A percentile compares a stretch with the other conserved stretches of the same genome.
phyloP scores from a whole-genome alignment of 208 protist species.

The Spongospora subterranea region DNA sequence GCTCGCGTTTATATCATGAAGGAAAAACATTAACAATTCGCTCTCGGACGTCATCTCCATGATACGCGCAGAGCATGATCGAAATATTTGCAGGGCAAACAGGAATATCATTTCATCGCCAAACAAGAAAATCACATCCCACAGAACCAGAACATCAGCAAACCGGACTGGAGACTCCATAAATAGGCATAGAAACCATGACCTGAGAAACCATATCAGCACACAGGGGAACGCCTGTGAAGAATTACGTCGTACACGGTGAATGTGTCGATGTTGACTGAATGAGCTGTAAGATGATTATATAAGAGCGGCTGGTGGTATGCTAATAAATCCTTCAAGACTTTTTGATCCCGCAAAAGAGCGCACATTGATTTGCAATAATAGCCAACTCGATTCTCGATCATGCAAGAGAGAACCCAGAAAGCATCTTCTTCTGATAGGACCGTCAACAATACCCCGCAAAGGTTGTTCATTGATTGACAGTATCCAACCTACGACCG shows the following conservation, averaged over 20 bases:
- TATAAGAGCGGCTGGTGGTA: not conserved
- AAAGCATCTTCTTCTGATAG: slow-evolving; percentile 33
- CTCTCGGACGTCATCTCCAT: not conserved
- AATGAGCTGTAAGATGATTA: slow-evolving; percentile 26
- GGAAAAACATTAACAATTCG: slow-evolving; percentile 50
- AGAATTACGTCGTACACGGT: not conserved
- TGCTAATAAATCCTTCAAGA: slow-evolving; percentile 19
- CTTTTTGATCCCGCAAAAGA: not conserved
- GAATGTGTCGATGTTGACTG: slow-evolving; percentile 49
- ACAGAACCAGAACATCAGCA: not conserved
- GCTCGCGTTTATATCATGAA: not conserved
- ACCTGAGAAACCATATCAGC: not conserved
- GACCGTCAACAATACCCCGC: slow-evolving; percentile 26
- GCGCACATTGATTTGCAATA: slow-evolving; percentile 58
- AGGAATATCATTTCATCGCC: slow-evolving; percentile 51
- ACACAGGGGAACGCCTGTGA: too few relatives aligned
- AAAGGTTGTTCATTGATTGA: slow-evolving; percentile 56
- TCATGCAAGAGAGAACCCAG: slow-evolving; percentile 60
- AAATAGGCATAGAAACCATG: slow-evolving; percentile 50
- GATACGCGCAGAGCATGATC: not conserved
- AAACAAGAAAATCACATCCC: slow-evolving; percentile 16
- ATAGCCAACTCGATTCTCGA: slow-evolving; percentile 51
- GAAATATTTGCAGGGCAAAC: slow-evolving; percentile 19
- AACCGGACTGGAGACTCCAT: slow-evolving; percentile 41
- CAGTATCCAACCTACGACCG: slow-evolving; percentile 44